Conservation (phyloP, 1,139 yeast species). For the Entelexis paramagnoliae region DNA sequence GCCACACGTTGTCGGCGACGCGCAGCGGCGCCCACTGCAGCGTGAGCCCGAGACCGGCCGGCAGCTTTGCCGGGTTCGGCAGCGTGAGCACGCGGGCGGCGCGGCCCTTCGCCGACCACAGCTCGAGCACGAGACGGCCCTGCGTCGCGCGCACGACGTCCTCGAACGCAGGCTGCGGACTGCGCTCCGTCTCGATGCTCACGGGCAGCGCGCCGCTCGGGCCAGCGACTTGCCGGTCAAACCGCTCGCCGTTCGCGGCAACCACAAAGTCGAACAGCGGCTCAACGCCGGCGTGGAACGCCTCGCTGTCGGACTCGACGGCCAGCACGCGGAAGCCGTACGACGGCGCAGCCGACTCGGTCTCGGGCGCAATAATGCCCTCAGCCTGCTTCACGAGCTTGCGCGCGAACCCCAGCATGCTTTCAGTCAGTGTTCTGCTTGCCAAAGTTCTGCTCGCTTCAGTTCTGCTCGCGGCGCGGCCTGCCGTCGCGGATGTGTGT, state of each 20-base stretch:
- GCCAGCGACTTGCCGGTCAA: constrained; percentile 16
- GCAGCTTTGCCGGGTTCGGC: constrained; percentile 16
- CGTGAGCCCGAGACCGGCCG: constrained; percentile 46
- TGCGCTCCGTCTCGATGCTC: constrained; percentile 24
- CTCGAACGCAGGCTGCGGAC: constrained; percentile 22
- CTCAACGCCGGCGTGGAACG: constrained; percentile 48
- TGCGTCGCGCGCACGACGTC: constrained; percentile 26
- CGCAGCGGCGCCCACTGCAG: constrained; percentile 68
- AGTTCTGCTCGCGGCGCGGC: no score
- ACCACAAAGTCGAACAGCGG: constrained; percentile 81
- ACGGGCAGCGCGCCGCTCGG: constrained; percentile 14
- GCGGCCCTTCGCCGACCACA: constrained; percentile 92
- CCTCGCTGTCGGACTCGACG: constrained; percentile 39
- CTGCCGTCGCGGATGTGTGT: no score
- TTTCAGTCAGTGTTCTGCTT: no score
- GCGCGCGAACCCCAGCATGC: constrained; percentile 83
- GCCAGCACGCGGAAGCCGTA: constrained; percentile 49
- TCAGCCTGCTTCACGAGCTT: constrained; percentile 72
- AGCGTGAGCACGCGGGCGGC: constrained; percentile 43
- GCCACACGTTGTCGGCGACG: constrained; percentile 80
- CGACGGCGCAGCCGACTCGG: constrained; percentile 25
- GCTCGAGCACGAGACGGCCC: constrained; percentile 43
- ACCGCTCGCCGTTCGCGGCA: constrained; percentile 63
- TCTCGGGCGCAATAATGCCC: constrained; percentile 29
- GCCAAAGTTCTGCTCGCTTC: no score